Evolutionary conservation across 208 protist genomes (phyloP).

Genomic region (Leishmania amazonensis): DNA sequence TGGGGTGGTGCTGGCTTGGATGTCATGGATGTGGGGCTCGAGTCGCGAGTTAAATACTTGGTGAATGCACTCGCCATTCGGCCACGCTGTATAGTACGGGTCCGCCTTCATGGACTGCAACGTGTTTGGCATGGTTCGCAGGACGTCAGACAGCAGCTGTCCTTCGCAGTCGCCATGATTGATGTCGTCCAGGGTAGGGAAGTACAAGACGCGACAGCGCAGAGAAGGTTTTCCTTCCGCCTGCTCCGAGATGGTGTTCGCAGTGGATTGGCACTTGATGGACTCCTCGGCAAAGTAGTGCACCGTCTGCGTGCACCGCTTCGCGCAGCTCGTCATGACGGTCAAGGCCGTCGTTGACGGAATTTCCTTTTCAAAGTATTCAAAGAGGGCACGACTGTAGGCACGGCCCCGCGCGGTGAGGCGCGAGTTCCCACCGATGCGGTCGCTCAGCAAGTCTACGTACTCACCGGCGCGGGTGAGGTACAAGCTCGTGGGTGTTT

Average conservation of each 20-base stretch:
- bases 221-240: conserved; percentile 21
- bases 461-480: conserved; percentile 87
- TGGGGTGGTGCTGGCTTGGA: conserved; percentile 77
- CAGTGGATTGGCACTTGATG: conserved; percentile 23
- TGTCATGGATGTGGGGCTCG: conserved; percentile 91
- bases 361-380: conserved; percentile 71
- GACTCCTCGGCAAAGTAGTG: conserved; percentile 74
- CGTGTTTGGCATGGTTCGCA: conserved; percentile 79
- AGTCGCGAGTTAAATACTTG: conserved; percentile 88
- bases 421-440: conserved; percentile 86
- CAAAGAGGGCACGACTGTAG: conserved; percentile 72
- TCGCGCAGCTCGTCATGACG: conserved; percentile 87
- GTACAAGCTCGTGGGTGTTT: conserved; percentile 74
- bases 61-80: conserved; percentile 89
- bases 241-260: not conserved
- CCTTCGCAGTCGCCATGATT: conserved; percentile 90
- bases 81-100: conserved; percentile 88
- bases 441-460: conserved; percentile 69
- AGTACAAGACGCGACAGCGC: conserved; percentile 80
- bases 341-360: conserved; percentile 32
- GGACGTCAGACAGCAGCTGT: conserved; percentile 70
- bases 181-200: conserved; percentile 87
- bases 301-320: conserved; percentile 83
- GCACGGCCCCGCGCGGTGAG: conserved; percentile 73
- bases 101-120: conserved; percentile 76